phyloP scores from a whole-genome alignment of 257 asterid species.

The Plantago major region DNA sequence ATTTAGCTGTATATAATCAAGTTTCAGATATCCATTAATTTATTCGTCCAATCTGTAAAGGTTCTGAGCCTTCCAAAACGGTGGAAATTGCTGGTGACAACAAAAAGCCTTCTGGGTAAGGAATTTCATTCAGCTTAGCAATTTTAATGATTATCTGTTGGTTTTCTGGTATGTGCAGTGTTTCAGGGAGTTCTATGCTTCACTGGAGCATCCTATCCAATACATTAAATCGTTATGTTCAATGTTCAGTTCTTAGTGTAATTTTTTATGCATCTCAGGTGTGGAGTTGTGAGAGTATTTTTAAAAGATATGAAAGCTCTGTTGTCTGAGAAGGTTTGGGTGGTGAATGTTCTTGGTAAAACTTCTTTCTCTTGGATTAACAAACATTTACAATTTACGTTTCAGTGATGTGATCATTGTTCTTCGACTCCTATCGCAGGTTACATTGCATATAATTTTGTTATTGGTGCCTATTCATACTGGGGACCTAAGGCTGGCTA shows the following conservation, averaged over 20 bases:
- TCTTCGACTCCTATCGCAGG: slow-evolving; percentile 48
- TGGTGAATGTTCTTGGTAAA: slow-evolving; percentile 88
- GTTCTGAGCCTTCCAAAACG: slow-evolving; percentile 30
- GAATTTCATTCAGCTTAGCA: slow-evolving; percentile 14
- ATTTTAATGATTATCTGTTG: slow-evolving; percentile 11
- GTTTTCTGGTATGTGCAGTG: slow-evolving; percentile 11
- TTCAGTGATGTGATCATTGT: slow-evolving; percentile 16
- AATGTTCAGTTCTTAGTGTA: slow-evolving; percentile 14
- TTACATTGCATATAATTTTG: slow-evolving; percentile 90
- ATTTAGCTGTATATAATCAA: slow-evolving; percentile 16
- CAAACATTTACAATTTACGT: slow-evolving; percentile 7
- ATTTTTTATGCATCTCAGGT: slow-evolving; percentile 37
- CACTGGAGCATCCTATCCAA: background rate
- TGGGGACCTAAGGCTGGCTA: slow-evolving; percentile 99
- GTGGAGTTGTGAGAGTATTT: slow-evolving; percentile 36
- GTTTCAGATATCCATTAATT: slow-evolving; percentile 18
- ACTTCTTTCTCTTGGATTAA: slow-evolving; percentile 19
- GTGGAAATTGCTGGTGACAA: slow-evolving; percentile 32
- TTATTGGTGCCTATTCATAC: slow-evolving; percentile 93
- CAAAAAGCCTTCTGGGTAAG: slow-evolving; percentile 44
- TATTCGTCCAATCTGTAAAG: slow-evolving; percentile 32
- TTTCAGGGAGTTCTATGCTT: background rate
- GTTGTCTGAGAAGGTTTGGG: slow-evolving; percentile 61
- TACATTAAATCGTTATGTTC: background rate
- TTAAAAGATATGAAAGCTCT: slow-evolving; percentile 61